Base-by-base conservation (phyloP, 371 early-diverging fungal genomes). In the Zopfochytrium polystomum region DNA sequence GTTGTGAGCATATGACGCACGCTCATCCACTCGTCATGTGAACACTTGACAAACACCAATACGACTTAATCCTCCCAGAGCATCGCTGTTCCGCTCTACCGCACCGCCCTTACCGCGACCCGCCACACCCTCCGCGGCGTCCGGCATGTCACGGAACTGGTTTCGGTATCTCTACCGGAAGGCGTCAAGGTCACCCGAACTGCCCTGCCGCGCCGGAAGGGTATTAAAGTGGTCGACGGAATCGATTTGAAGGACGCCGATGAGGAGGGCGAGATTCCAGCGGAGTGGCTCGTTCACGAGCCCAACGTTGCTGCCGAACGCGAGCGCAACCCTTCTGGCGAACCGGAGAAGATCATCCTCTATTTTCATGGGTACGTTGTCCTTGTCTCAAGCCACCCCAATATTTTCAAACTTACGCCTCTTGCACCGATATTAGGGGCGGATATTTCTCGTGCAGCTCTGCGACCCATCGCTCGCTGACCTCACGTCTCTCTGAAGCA, bases 281-380 rank as follows among this genome's bases (percentile, higher is more conserved):
- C 57, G 5, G 66, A 66, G 52, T 66, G 66, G 66, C 46, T 66
- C 29, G 48, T 49, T 6, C 58, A 61, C 20, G 57, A 30, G 3
- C 33, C 33, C 20, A 4, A 51, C 15, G 60, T 60, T 3, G 43
- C 50, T 38, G 51, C 60, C 7, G 60, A 60, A 30, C 52, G 60
- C 52, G 33, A 49, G 26, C 60, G 60, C 15, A 22, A 9, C 42
- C 20, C 48, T 22, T 1, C 43, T 2, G 6, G 44, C 31, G 53
- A 29, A 18, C 29, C 44, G 7, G 66, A 65, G 38, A 55, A n/a
- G 6, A 35, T 80, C 15, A 47, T 80, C 1, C 66, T 81, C 25
- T 89, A 83, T 54, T 60, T 86, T 29, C 87, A 88, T 57, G 89
- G 89, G n/a, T n/a, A n/a, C n/a, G n/a, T 5, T 30, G 20, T 9